phyloP scores from a whole-genome alignment of 2,329 filamentous ascomycete genomes.

The Lecanicillium sp. region DNA sequence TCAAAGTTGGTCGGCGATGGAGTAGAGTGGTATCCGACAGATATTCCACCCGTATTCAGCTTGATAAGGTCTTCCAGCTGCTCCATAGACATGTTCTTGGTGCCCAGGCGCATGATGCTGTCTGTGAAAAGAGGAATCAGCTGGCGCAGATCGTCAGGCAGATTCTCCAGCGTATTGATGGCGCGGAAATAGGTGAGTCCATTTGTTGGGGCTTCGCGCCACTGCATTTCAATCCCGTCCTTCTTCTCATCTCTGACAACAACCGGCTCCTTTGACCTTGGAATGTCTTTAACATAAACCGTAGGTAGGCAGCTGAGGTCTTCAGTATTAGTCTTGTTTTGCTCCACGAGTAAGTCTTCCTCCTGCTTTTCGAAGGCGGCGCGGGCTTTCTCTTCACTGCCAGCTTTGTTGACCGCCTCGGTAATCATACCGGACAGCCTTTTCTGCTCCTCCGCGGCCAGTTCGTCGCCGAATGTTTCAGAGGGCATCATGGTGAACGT shows the following conservation, averaged over 20 bases:
- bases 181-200: constrained; percentile 94
- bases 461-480: constrained; percentile 61
- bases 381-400: constrained; percentile 63
- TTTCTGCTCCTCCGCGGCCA: constrained; percentile 68
- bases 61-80: constrained; percentile 94
- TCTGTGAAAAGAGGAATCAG: constrained; percentile 88
- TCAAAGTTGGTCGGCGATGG: constrained; percentile 67
- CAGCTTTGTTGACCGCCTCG: constrained; percentile 59
- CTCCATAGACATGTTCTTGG: constrained; percentile 81
- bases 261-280: constrained; percentile 60
- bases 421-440: constrained; percentile 69
- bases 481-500: constrained; percentile 94
- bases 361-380: constrained; percentile 70
- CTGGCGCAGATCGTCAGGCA: constrained; percentile 77
- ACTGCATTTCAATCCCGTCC: constrained; percentile 66
- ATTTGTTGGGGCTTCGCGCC: constrained; percentile 90
- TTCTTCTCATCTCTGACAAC: constrained; percentile 56
- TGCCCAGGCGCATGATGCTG: constrained; percentile 87
- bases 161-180: constrained; percentile 67
- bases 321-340: constrained; percentile 75
- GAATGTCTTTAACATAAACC: constrained; percentile 83
- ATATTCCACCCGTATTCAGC: constrained; percentile 87
- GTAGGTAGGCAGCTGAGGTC: constrained; percentile 84
- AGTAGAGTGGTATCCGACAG: constrained; percentile 75
- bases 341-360: constrained; percentile 69